phyloP scores from a whole-genome alignment of 1,284 basidiomycete species.

The Mycosarcoma mackinlayi region DNA sequence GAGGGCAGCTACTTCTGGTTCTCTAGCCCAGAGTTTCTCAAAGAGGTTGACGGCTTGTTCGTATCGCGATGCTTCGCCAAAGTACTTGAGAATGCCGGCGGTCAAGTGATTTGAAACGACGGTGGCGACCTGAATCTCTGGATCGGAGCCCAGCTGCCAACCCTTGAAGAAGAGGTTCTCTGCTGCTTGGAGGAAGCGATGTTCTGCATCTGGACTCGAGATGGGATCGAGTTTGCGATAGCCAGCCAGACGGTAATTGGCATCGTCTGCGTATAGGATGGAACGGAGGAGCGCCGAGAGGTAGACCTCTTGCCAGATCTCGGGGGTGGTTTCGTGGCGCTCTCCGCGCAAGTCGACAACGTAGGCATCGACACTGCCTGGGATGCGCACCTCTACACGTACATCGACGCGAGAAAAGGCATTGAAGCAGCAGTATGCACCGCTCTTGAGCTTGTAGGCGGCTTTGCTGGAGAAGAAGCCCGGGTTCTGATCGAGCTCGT shows the following conservation, averaged over 20 bases:
- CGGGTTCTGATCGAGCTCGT: slow-evolving; percentile 88
- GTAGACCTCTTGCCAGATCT: slow-evolving; percentile 97
- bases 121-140: slow-evolving; percentile 97
- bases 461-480: slow-evolving; percentile 83
- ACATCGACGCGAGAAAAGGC: slow-evolving; percentile 97
- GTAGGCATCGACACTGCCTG: slow-evolving; percentile 94
- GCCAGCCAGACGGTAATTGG: slow-evolving; percentile 88
- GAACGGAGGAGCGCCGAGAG: slow-evolving; percentile 90
- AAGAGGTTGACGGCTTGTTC: slow-evolving; percentile 92
- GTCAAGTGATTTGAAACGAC: slow-evolving; percentile 97
- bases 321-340: slow-evolving; percentile 87
- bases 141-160: slow-evolving; percentile 98
- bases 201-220: slow-evolving; percentile 85
- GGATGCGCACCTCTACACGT: slow-evolving; percentile 97
- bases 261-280: slow-evolving; percentile 94
- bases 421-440: slow-evolving; percentile 98
- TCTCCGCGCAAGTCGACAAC: slow-evolving; percentile 94
- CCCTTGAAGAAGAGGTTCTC: slow-evolving; percentile 92
- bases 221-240: slow-evolving; percentile 97
- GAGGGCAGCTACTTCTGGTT: slow-evolving; percentile 89
- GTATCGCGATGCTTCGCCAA: slow-evolving; percentile 87
- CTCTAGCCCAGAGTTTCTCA: slow-evolving; percentile 84
- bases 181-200: slow-evolving; percentile 88
- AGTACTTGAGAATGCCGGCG: slow-evolving; percentile 94
- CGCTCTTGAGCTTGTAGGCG: slow-evolving; percentile 91